These are phyloP conservation scores for Beauveria brongniartii DNA, from an alignment of 2,329 filamentous ascomycete species.

Conservation along the genomic window DNA sequence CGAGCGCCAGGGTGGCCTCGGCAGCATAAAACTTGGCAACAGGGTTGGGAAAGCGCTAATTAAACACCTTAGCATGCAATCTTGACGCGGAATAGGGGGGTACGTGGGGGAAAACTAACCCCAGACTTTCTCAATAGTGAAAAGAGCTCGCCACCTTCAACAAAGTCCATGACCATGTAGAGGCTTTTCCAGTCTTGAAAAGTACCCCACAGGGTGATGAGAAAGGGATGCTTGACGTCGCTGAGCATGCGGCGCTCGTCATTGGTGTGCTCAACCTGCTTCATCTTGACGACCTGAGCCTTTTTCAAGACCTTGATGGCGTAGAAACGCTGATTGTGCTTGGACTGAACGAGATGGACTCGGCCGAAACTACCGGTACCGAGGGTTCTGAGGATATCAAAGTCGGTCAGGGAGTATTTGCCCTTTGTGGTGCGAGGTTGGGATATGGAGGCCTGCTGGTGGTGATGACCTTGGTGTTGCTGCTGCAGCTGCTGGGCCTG, in stretches of 20 bases:
- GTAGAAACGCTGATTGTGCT: slow-evolving; percentile 97
- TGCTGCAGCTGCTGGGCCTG: slow-evolving; percentile 22
- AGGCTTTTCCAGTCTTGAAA: slow-evolving; percentile 93
- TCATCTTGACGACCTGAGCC: slow-evolving; percentile 98
- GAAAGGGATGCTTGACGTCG: slow-evolving; percentile 94
- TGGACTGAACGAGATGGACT: slow-evolving; percentile 93
- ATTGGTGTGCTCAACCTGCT: slow-evolving; percentile 99
- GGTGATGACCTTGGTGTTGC: slow-evolving; percentile 18
- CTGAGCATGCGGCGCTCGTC: slow-evolving; percentile 94
- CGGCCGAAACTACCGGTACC: slow-evolving; percentile 95
- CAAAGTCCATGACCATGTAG: slow-evolving; percentile 99
- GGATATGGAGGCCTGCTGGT: slow-evolving; percentile 24
- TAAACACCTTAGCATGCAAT: not conserved
- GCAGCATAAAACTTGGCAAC: slow-evolving; percentile 99
- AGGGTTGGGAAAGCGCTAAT: slow-evolving; percentile 90
- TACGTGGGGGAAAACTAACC: slow-evolving; percentile 30
- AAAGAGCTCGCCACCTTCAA: slow-evolving; percentile 95
- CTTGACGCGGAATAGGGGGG: not conserved
- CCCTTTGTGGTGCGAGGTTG: slow-evolving; percentile 74
- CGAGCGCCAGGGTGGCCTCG: slow-evolving; percentile 88
- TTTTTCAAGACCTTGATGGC: slow-evolving; percentile 98
- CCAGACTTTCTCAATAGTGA: slow-evolving; percentile 91
- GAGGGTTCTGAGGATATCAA: slow-evolving; percentile 80
- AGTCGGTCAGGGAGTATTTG: slow-evolving; percentile 91
- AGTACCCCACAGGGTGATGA: slow-evolving; percentile 96